phyloP scores from a whole-genome alignment of 2,329 filamentous ascomycete genomes.

The Alternaria rosae region DNA sequence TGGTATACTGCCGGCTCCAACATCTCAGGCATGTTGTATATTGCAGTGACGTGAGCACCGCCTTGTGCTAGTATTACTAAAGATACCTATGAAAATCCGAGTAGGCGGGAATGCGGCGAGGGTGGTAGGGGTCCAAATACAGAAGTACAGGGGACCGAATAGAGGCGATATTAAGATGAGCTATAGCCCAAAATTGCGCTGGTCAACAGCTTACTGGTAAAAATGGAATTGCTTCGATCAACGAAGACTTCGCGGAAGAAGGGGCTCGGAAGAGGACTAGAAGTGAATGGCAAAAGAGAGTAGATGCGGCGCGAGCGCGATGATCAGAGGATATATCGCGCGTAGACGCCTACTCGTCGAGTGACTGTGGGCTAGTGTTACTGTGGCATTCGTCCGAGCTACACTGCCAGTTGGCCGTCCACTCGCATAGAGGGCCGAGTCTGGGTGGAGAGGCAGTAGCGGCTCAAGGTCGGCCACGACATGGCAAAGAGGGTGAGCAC shows the following conservation, averaged over 20 bases:
- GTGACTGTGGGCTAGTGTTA: conserved; percentile 33
- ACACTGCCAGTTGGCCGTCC: conserved; percentile 41
- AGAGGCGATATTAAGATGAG: conserved; percentile 45
- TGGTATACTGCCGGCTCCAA: conserved; percentile 60
- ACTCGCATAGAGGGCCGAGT: conserved; percentile 33
- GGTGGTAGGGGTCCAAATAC: conserved; percentile 27
- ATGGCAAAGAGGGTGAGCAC: conserved; percentile 27
- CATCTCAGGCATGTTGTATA: conserved; percentile 56
- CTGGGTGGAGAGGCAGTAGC: conserved; percentile 39
- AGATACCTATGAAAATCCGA: conserved; percentile 38
- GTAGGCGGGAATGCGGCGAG: conserved; percentile 26
- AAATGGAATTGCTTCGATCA: conserved; percentile 54
- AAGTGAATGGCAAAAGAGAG: conserved; percentile 45
- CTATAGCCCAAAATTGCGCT: conserved; percentile 45
- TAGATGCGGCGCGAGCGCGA: conserved; percentile 38
- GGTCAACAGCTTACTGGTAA: conserved; percentile 55
- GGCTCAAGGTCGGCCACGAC: conserved; percentile 48
- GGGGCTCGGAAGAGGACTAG: conserved; percentile 38
- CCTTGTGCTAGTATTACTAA: conserved; percentile 49
- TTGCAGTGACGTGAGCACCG: conserved; percentile 48
- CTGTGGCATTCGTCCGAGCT: conserved; percentile 38
- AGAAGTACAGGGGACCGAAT: conserved; percentile 28
- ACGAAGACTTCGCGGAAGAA: conserved; percentile 48
- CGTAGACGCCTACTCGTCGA: conserved; percentile 40
- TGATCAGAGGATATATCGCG: conserved; percentile 44